phyloP scores from a whole-genome alignment of 148 eudicot species.

The Beta vulgaris region DNA sequence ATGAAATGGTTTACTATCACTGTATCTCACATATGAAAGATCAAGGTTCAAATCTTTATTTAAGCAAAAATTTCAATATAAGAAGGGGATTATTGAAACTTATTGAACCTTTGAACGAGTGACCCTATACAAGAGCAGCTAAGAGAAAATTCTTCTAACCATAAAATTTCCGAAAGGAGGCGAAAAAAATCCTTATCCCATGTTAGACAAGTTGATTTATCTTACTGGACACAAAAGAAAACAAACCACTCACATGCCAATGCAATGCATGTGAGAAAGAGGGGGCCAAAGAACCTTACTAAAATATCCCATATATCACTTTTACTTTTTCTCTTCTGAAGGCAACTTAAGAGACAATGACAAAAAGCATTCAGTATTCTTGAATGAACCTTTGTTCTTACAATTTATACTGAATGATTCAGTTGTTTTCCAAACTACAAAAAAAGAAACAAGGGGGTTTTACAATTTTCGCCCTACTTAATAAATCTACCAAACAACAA shows the following conservation, averaged over 20 bases:
- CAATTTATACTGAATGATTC: constrained; percentile 32
- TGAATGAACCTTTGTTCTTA: constrained; percentile 21
- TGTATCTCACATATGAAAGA: too few species aligned
- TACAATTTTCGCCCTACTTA: constrained; percentile 17
- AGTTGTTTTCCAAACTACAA: constrained; percentile 22
- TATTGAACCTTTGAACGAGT: too few species aligned
- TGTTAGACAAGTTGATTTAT: too few species aligned
- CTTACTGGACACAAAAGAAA: too few species aligned
- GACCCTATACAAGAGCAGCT: too few species aligned
- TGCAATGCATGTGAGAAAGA: constrained; percentile 17
- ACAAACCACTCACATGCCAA: constrained; percentile 40
- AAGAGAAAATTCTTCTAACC: too few species aligned
- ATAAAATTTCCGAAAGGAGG: too few species aligned
- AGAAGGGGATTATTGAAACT: too few species aligned
- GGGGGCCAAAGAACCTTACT: constrained; percentile 4
- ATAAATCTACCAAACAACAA: constrained; percentile 17
- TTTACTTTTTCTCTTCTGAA: not conserved
- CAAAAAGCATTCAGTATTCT: constrained; percentile 18
- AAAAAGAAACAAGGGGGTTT: constrained; percentile 14
- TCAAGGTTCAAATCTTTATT: too few species aligned
- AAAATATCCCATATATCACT: constrained; percentile 6
- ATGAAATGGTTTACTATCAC: too few species aligned
- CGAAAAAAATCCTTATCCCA: too few species aligned
- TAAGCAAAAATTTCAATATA: too few species aligned
- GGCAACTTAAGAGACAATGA: constrained; percentile 25